Base-by-base conservation (phyloP, 2,329 filamentous ascomycete species). In the Trichoderma oligosporum region DNA sequence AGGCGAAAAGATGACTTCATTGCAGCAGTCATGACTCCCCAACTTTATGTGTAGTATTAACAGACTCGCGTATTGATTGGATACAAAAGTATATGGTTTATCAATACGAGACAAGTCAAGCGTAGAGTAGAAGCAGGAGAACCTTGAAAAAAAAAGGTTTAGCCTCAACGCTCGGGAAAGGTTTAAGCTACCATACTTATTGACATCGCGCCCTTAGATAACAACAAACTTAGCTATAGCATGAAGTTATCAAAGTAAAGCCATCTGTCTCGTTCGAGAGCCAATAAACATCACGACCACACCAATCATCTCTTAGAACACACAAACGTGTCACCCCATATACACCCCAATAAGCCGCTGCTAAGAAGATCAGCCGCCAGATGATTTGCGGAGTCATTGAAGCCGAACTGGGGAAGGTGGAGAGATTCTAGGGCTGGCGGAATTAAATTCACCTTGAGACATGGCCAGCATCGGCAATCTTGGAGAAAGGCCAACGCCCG, bases 391-490 rank as follows among this genome's bases (percentile, higher is more conserved):
- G 29, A 27, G 36, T 41, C 41, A 29, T 29, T n/a, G 20, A 36
- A 18, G 25, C 36, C 36, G 9, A 24, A 16, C n/a, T 24, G 25
- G 42, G 25, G 25, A 39, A 16, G 14, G 33, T 22, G 7, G 25
- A 41, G 22, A 35, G 4, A 33, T 52, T 16, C 14, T 29, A 14
- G 41, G 16, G 4, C 49, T 25, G 24, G 31, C 51, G 51, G 39
- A 45, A 55, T 38, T 29, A 18, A 38, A 20, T 35, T 41, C 51
- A 41, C 31, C 31, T 20, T 29, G 31, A 7, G 16, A 29, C n/a
- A 22, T 36, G 51, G 51, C 41, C 33, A 54, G 51, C 51, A 38
- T 54, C 41, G 41, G 51, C 41, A 55, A 46, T 55, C 51, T 36
- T 55, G 29, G 11, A 46, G 20, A 20, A 44, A 44, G n/a, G 14